Evolutionary conservation across 352 stramenopile genomes (phyloP), one percentile per base, ranked within the genome.

Genomic region (Phytopythium cucurbitacearum): DNA sequence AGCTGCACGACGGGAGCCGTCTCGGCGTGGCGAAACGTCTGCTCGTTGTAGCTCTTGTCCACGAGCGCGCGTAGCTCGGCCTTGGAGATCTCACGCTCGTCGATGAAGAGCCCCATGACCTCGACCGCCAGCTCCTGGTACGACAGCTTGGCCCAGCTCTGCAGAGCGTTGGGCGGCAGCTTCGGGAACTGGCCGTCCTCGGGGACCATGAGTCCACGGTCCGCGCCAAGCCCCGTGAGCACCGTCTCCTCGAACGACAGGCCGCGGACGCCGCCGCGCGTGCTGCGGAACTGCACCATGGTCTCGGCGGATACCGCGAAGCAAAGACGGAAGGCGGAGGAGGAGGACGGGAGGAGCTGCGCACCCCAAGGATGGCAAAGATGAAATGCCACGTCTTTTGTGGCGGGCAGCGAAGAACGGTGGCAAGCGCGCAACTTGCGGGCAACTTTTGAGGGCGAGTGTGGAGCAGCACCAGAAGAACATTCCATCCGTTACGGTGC

Each of bases 41-140:
- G 67, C 15, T 71, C 60, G 57, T 81, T 92, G 78, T 98, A 98
- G 60, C 89, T 98, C 69, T 90, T 91, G 51, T 87, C 67, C 46
- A 99, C 84, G 62, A 99, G 92, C 33, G 85, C 73, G 45, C 73
- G 59, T 48, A 99, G 82, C 51, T 98, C 84, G 3, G 69, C 63
- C 7, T 70, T 75, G 8, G 94, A 95, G 56, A 99, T 96, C 73
- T 99, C 91, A 64, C 91, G 84, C 39, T 97, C 85, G 56, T 95
- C 83, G 48, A 99, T 97, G 79, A 98, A 99, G 50, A 98, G 90
- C 1, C 84, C 80, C 83, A 99, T 98, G 48, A 99, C 87, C 51
- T 98, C 82, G 34, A 94, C 80, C 0, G 96, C 91, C 51, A 99
- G 73, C 43, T 97, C 90, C 53, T 94, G 73, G 73, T 98, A 99